phyloP scores from a whole-genome alignment of 345 rosid species.

The Zanthoxylum bungeanum region DNA sequence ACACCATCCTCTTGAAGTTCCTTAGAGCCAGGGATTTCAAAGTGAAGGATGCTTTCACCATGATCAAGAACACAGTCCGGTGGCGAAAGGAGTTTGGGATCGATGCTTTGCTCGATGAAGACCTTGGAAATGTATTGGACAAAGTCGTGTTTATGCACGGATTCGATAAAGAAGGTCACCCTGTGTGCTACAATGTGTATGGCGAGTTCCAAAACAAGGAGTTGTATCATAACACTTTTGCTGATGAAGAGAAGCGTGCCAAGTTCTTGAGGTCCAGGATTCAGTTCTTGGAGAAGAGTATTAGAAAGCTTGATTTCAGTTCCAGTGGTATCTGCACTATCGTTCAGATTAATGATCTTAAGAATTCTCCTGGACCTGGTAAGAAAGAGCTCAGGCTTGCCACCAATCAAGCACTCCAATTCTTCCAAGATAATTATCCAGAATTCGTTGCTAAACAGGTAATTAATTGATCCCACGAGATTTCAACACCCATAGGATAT shows the following conservation, averaged over 20 bases:
- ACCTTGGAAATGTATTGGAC: constrained; percentile 76
- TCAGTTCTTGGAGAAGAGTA: constrained; percentile 89
- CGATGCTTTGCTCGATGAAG: constrained; percentile 62
- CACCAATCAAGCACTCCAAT: constrained; percentile 69
- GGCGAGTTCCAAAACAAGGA: constrained; percentile 94
- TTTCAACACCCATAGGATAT: neutral
- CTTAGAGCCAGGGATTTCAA: constrained; percentile 85
- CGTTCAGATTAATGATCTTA: constrained; percentile 84
- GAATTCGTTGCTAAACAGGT: constrained; percentile 96
- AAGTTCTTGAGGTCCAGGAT: constrained; percentile 79
- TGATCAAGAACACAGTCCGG: constrained; percentile 66
- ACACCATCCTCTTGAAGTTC: constrained; percentile 71
- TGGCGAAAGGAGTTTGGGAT: constrained; percentile 75
- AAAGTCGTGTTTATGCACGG: constrained; percentile 92
- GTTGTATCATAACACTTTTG: constrained; percentile 62
- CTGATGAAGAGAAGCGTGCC: constrained; percentile 67
- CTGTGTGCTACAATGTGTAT: constrained; percentile 83
- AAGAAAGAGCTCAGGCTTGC: constrained; percentile 81
- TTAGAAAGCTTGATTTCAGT: constrained; percentile 77
- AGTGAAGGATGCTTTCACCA: constrained; percentile 60
- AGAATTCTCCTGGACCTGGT: constrained; percentile 79
- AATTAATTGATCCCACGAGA: neutral
- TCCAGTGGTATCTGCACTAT: constrained; percentile 76
- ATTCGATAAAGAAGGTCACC: constrained; percentile 74
- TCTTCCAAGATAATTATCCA: constrained; percentile 94